A percentile compares a stretch with the other conserved stretches of the same genome.
Evolutionary conservation across 768 basidiomycete genomes (phyloP).

Genomic region (Psilocybe subaeruginosa): DNA sequence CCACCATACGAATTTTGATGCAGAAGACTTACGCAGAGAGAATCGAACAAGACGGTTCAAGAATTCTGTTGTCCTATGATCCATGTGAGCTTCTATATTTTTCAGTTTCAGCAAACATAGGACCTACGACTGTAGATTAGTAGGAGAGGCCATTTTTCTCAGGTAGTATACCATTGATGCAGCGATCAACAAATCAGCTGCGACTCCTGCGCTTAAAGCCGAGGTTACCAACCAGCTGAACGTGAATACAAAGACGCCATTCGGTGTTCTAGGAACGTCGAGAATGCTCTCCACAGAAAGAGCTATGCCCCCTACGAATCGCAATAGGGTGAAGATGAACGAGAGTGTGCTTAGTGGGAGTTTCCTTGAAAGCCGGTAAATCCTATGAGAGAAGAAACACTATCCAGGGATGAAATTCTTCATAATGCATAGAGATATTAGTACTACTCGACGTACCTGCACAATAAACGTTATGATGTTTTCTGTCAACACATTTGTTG

Average conservation of each 20-base stretch:
- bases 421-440: no score
- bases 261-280: constrained; percentile 15
- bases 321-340: constrained; percentile 7
- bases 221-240: constrained; percentile 18
- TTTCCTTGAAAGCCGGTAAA: constrained; percentile 12
- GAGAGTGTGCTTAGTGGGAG: constrained; percentile 4
- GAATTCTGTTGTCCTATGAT: constrained; percentile 15
- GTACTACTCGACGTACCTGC: constrained; percentile 10
- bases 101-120: not conserved
- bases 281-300: constrained; percentile 15
- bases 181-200: constrained; percentile 18
- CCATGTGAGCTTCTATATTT: not conserved
- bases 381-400: constrained; percentile 19
- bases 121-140: constrained; percentile 14
- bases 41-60: constrained; percentile 20
- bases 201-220: constrained; percentile 13
- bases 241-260: constrained; percentile 13
- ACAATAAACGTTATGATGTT: constrained; percentile 22
- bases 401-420: not conserved
- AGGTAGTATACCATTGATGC: constrained; percentile 18
- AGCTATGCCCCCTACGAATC: constrained; percentile 14
- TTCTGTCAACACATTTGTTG: constrained; percentile 17
- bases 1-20: not conserved
- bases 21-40: constrained; percentile 14
- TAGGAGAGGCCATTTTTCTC: constrained; percentile 12